A percentile compares a stretch with the other conserved stretches of the same genome.
These are phyloP conservation scores for Mycena pura DNA, from an alignment of 768 basidiomycete genomes.

Conservation along the genomic window DNA sequence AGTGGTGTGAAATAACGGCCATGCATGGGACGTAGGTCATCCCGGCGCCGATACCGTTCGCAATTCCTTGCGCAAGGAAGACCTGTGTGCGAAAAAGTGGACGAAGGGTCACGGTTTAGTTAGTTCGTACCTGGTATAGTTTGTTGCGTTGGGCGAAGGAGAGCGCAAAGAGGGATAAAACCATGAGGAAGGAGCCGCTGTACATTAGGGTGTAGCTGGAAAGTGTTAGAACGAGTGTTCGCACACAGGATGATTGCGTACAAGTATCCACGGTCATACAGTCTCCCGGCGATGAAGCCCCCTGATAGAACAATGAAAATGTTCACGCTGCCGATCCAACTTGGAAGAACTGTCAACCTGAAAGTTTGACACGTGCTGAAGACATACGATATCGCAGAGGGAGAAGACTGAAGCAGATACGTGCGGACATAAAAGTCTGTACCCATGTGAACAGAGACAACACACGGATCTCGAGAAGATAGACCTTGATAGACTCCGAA, in stretches of 20 bases:
- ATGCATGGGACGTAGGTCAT: constrained; percentile 57
- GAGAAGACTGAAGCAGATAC: constrained; percentile 42
- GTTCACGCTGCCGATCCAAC: constrained; percentile 57
- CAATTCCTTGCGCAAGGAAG: constrained; percentile 54
- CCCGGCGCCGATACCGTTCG: constrained; percentile 58
- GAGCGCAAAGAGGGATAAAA: constrained; percentile 53
- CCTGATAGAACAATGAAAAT: constrained; percentile 51
- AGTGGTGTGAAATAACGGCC: constrained; percentile 54
- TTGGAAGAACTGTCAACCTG: constrained; percentile 10
- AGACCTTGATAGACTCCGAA: constrained; percentile 45
- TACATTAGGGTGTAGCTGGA: constrained; percentile 52
- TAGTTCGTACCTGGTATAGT: constrained; percentile 39
- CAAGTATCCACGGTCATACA: constrained; percentile 63
- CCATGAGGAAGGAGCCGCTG: constrained; percentile 51
- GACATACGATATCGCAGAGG: constrained; percentile 45
- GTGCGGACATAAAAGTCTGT: constrained; percentile 49
- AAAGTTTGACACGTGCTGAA: not conserved
- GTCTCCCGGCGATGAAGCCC: constrained; percentile 53
- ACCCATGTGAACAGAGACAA: constrained; percentile 29
- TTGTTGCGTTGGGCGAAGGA: constrained; percentile 41
- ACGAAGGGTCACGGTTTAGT: not conserved
- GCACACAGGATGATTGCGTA: constrained; percentile 29
- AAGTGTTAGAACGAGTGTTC: not conserved
- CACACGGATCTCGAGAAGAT: constrained; percentile 17
- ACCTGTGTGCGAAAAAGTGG: constrained; percentile 37